These are phyloP conservation scores for Rhytidhysteron rufulum DNA, from an alignment of 2,329 filamentous ascomycete genomes.

Conservation along the genomic window DNA sequence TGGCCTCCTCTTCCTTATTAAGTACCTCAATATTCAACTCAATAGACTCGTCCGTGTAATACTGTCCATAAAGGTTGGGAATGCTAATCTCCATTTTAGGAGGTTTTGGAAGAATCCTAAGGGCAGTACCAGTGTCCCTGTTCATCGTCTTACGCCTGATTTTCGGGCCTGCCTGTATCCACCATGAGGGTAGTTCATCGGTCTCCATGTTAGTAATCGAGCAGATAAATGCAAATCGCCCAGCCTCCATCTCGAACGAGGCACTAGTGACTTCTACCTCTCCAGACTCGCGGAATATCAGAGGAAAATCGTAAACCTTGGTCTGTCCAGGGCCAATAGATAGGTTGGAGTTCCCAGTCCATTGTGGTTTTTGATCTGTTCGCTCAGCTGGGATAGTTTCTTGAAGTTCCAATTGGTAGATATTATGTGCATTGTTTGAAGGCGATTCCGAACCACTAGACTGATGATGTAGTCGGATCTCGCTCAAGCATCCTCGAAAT, in stretches of 20 bases:
- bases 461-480: constrained; percentile 28
- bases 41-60: constrained; percentile 81
- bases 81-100: constrained; percentile 81
- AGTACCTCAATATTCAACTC: constrained; percentile 64
- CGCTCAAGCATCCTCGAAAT: constrained; percentile 47
- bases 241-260: constrained; percentile 59
- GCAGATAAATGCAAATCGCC: constrained; percentile 65
- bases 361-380: constrained; percentile 30
- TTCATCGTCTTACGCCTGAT: constrained; percentile 27
- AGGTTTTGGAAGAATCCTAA: constrained; percentile 80
- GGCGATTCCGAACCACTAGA: constrained; percentile 8
- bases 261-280: constrained; percentile 64
- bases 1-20: constrained; percentile 81
- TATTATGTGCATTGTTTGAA: constrained; percentile 8
- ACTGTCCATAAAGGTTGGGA: constrained; percentile 61
- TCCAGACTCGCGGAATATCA: constrained; percentile 78
- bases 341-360: constrained; percentile 60
- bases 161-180: constrained; percentile 20
- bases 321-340: constrained; percentile 64
- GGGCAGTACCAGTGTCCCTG: constrained; percentile 42
- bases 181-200: constrained; percentile 27
- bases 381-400: constrained; percentile 18
- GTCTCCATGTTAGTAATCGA: constrained; percentile 47
- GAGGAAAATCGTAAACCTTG: constrained; percentile 66
- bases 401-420: constrained; percentile 21